Evolutionary conservation across 257 asterid genomes (phyloP), one percentile per base, ranked within the genome.

Genomic region (Solanum peruvianum): DNA sequence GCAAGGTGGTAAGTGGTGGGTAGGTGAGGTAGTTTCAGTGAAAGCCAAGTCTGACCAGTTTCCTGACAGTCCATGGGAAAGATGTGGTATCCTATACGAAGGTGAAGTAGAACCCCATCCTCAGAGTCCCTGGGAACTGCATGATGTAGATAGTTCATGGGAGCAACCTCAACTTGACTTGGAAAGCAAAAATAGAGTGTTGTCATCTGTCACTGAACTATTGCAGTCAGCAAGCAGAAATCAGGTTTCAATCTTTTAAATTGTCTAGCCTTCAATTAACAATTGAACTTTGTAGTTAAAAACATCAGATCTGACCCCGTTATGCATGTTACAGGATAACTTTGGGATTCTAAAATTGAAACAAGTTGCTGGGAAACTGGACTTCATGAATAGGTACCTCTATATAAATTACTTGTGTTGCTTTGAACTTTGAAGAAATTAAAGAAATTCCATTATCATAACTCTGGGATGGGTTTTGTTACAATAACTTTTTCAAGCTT

Each of bases 61-160:
- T 89, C 99, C 96, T 4, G 96, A 91, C n/a, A 94, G 98, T 87
- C 99, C 98, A 31, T 97, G 99, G 99, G 98, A 95, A 87, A 93
- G 96, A 70, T 95, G 86, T 90, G 88, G 62, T 21, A 91, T 97
- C n/a, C 88, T 67, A 86, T 97, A 97, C 88, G 76, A 91, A 76
- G 83, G 86, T 31, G 96, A 93, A 9, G 27, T 85, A 41, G 93
- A 86, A 11, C 56, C 41, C 60, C 93, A 83, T 86, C 86, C 12
- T 86, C 99, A 97, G 87, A 90, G 97, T 90, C 98, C 99, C 49
- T 97, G 99, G 99, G 99, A 97, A 89, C 91, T 97, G 86, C 96
- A 92, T 23, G 98, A 93, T 90, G 94, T 93, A 27, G 93, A 90
- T 27, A 84, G 27, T 88, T 62, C 27, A 37, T 92, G 94, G 92